Evolutionary conservation across 208 protist species (phyloP).

Genomic region (Trypanosoma lewisi): DNA sequence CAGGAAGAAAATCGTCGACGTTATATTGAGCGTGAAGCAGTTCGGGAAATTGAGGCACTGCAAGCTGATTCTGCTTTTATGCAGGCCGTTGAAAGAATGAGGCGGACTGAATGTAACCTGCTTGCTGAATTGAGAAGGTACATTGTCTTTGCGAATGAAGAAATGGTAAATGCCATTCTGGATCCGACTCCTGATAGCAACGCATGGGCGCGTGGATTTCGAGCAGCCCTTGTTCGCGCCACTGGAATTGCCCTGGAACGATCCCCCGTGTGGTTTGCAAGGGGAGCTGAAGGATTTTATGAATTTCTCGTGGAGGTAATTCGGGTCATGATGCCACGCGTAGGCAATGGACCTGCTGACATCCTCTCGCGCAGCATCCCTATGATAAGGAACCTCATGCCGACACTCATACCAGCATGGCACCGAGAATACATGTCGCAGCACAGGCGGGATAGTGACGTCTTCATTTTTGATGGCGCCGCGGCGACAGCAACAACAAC

Average conservation of each 20-base stretch:
- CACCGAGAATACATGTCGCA: constrained; percentile 6
- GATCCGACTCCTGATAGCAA: neutral
- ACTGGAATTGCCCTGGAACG: constrained; percentile 29
- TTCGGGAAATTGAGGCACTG: neutral
- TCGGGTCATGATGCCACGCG: constrained; percentile 14
- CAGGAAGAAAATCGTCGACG: neutral
- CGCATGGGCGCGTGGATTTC: constrained; percentile 32
- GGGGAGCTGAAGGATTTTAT: constrained; percentile 11
- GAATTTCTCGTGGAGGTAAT: constrained; percentile 5
- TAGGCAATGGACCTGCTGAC: neutral
- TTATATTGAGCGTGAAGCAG: neutral
- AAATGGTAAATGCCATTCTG: constrained; percentile 18
- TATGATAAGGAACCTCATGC: neutral
- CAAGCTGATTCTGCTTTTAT: neutral
- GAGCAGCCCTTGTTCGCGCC: constrained; percentile 25
- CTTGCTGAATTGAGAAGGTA: constrained; percentile 8
- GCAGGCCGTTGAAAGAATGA: constrained; percentile 4
- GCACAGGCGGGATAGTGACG: constrained; percentile 23
- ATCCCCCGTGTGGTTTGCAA: constrained; percentile 33
- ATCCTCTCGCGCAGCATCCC: neutral
- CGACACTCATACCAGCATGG: neutral
- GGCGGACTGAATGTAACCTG: constrained; percentile 7
- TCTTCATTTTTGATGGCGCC: constrained; percentile 7
- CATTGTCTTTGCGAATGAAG: constrained; percentile 3
- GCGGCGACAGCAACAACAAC: neutral